These are phyloP conservation scores for Decorospora gaudefroyi DNA, from an alignment of 2,329 filamentous ascomycete species.

Conservation along the genomic window DNA sequence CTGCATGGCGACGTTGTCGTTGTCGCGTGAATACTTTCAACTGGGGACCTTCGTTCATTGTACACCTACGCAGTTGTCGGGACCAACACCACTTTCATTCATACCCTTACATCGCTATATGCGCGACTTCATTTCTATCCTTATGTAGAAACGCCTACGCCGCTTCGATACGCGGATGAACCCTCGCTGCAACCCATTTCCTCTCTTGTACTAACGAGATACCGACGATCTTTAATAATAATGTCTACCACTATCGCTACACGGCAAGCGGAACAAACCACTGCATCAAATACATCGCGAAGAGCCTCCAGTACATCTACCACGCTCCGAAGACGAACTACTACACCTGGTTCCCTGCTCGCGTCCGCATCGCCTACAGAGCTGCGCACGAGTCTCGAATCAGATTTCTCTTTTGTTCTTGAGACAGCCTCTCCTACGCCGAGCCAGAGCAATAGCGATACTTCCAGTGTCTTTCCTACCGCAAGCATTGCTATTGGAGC, in stretches of 20 bases:
- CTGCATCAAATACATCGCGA: slow-evolving; percentile 11
- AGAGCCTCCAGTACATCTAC: slow-evolving; percentile 1
- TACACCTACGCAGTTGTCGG: slow-evolving; percentile 14
- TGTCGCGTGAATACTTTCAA: slow-evolving; percentile 26
- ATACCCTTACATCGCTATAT: slow-evolving; percentile 9
- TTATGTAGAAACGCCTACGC: slow-evolving; percentile 10
- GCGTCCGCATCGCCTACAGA: slow-evolving; percentile 9
- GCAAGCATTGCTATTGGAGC: slow-evolving; percentile 21
- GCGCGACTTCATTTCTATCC: too few species aligned
- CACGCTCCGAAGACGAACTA: slow-evolving; percentile 6
- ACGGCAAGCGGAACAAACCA: slow-evolving; percentile 9
- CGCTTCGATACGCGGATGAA: slow-evolving; percentile 6
- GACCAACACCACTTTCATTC: slow-evolving; percentile 23
- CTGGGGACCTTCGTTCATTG: slow-evolving; percentile 20
- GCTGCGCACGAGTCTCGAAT: slow-evolving; percentile 6
- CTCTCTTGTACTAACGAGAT: slow-evolving; percentile 6
- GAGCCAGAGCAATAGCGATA: slow-evolving; percentile 11
- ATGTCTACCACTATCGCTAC: slow-evolving; percentile 32
- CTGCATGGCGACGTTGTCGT: slow-evolving; percentile 24
- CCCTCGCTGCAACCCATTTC: slow-evolving; percentile 10
- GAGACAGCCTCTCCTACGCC: slow-evolving; percentile 18
- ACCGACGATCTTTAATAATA: slow-evolving; percentile 27
- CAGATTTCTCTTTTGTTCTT: slow-evolving; percentile 15
- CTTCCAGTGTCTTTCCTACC: slow-evolving; percentile 1
- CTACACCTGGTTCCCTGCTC: slow-evolving; percentile 7